Percentiles rank a stretch among this genome's conserved stretches.
phyloP scores from a whole-genome alignment of 2,329 filamentous ascomycete species.

The Hypoxylon sp. region DNA sequence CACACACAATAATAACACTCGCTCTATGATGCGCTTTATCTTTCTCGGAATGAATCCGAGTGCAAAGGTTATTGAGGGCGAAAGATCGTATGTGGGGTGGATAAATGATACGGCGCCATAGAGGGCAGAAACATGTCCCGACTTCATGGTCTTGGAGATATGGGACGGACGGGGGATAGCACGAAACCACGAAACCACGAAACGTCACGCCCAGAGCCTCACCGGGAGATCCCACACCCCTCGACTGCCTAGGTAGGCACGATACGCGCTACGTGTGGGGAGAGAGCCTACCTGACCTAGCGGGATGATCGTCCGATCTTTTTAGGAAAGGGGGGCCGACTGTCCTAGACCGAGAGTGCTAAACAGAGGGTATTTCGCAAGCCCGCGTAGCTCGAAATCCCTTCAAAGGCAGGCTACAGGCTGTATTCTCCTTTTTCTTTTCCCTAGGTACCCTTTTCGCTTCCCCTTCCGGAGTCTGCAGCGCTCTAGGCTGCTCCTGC shows the following conservation, averaged over 20 bases:
- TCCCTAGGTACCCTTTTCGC: neutral
- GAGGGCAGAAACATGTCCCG: neutral
- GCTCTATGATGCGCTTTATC: neutral
- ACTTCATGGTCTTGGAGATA: neutral
- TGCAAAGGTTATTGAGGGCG: slow-evolving; percentile 2
- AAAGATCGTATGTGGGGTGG: slow-evolving; percentile 2
- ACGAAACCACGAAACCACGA: neutral
- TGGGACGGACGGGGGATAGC: neutral
- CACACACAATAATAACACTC: neutral
- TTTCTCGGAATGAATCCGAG: neutral
- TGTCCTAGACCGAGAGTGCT: no score
- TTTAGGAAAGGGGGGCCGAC: slow-evolving; percentile 13
- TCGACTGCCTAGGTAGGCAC: neutral
- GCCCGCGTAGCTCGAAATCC: slow-evolving; percentile 3
- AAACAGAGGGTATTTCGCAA: no score
- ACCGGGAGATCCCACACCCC: slow-evolving; percentile 18
- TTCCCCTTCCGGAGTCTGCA: neutral
- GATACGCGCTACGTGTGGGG: slow-evolving; percentile 17
- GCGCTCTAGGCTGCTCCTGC: neutral
- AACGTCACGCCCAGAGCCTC: slow-evolving; percentile 33
- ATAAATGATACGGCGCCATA: slow-evolving; percentile 4
- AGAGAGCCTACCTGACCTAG: slow-evolving; percentile 18
- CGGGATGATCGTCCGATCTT: slow-evolving; percentile 16
- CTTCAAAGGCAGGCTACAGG: slow-evolving; percentile 14
- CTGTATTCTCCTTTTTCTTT: slow-evolving; percentile 3